Evolutionary conservation across 2,329 filamentous ascomycete genomes (phyloP), one percentile per base, ranked within the genome.

Genomic region (Lasiodiplodia theobromae): DNA sequence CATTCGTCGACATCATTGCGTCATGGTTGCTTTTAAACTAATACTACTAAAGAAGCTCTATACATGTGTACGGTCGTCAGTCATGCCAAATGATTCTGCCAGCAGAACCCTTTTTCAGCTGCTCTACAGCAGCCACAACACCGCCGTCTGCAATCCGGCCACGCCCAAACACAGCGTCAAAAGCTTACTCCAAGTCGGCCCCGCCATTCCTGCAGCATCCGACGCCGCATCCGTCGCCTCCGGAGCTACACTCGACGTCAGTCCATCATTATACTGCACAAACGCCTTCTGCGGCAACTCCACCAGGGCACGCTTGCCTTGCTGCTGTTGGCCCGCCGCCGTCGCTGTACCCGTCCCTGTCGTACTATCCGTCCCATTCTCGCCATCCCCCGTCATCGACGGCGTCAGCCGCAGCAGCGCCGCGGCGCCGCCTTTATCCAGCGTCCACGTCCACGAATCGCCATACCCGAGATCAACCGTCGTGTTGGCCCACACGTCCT

Each of bases 311-410:
- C 44, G 44, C 44, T 47, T 47, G 44, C 44, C 44, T 47, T 47
- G 44, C 1, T 71, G 72, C 2, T 73, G 82, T 16, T n/a, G 14
- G 2, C 14, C 23, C 31, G 21, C 18, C 18, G 8, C 8, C 54
- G 31, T 40, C n/a, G 34, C 37, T n/a, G 23, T 18, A 3, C 25
- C 25, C 1, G 28, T 28, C 28, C 4, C 5, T 3, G 28, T 28
- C 28, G 28, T 6, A 28, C 5, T 28, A 11, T 37, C 31, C n/a
- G 31, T 57, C 4, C 10, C 54, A 10, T 53, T 28, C 14, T 47
- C 51, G 31, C 37, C 25, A 1, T 38, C 53, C 18, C 28, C 23
- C 34, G 31, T 38, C 18, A 57, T 28, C 16, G 40, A 63, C 11
- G 40, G 58, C 21, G 58, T 63, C 18, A 63, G 34, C 28, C 60